These are phyloP conservation scores for Jamesozyma jinghongensis DNA, from an alignment of 805 yeast species.

Conservation along the genomic window DNA sequence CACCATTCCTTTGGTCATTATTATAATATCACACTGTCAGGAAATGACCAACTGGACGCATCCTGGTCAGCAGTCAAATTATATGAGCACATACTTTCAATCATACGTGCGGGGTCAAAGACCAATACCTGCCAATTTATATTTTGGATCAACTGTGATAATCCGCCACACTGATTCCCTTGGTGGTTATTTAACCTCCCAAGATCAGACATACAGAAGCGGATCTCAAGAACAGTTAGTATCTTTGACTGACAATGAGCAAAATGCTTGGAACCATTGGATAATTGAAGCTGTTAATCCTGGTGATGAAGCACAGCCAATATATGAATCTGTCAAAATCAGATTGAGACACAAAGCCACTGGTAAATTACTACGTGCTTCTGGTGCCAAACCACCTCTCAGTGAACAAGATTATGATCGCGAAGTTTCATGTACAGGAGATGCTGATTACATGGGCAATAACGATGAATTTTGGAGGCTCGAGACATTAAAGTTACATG, in stretches of 20 bases:
- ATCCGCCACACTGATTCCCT: constrained; percentile 59
- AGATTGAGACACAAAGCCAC: constrained; percentile 65
- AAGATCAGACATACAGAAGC: constrained; percentile 48
- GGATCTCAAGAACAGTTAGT: constrained; percentile 76
- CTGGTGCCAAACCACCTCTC: constrained; percentile 68
- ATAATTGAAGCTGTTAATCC: constrained; percentile 39
- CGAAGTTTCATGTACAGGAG: constrained; percentile 71
- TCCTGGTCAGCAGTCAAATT: constrained; percentile 24
- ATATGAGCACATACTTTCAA: constrained; percentile 61
- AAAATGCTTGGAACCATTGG: constrained; percentile 65
- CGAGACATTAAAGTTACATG: constrained; percentile 30
- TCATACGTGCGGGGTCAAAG: constrained; percentile 39
- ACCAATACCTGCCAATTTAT: constrained; percentile 49
- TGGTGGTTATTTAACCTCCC: constrained; percentile 80
- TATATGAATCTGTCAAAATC: constrained; percentile 48
- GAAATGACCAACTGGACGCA: constrained; percentile 31
- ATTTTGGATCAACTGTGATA: constrained; percentile 62
- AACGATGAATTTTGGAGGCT: constrained; percentile 63
- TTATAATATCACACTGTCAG: constrained; percentile 45
- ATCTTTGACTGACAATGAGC: constrained; percentile 53
- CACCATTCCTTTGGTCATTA: constrained; percentile 48
- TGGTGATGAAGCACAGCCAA: constrained; percentile 23
- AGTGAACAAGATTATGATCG: constrained; percentile 84
- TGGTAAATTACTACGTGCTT: constrained; percentile 58
- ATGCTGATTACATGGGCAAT: constrained; percentile 52